Evolutionary conservation across 2,329 filamentous ascomycete species (phyloP).

Genomic region (Scedosporium dehoogii): DNA sequence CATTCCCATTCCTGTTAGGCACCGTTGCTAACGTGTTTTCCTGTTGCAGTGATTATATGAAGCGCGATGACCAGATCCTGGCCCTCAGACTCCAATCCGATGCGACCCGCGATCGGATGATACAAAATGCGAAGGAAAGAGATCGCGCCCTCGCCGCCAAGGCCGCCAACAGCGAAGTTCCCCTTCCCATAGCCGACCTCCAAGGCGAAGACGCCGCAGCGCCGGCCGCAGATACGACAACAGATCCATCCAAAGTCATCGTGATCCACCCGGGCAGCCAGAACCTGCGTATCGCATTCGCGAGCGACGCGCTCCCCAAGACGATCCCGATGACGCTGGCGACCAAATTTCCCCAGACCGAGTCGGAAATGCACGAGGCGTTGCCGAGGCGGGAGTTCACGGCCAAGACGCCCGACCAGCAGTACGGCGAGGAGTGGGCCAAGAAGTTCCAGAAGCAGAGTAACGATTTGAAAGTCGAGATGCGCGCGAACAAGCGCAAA

Average conservation of each 20-base stretch:
- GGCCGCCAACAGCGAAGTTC: constrained; percentile 56
- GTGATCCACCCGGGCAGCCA: constrained; percentile 94
- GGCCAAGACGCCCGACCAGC: constrained; percentile 57
- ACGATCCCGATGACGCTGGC: constrained; percentile 91
- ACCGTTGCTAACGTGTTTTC: constrained; percentile 2
- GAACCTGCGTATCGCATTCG: constrained; percentile 86
- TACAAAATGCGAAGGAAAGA: constrained; percentile 77
- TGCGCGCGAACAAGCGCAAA: constrained; percentile 89
- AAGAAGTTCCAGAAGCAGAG: constrained; percentile 74
- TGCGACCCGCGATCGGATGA: constrained; percentile 71
- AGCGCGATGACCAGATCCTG: constrained; percentile 92
- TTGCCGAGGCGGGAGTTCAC: constrained; percentile 63
- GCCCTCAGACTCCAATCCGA: constrained; percentile 82
- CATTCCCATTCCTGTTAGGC: neutral
- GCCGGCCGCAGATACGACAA: constrained; percentile 40
- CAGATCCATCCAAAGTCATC: constrained; percentile 77
- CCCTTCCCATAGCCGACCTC: constrained; percentile 50
- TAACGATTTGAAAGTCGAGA: constrained; percentile 76
- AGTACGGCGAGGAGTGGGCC: constrained; percentile 75
- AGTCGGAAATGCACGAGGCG: constrained; percentile 73
- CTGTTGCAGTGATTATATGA: constrained; percentile 75
- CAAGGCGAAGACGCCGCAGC: constrained; percentile 46
- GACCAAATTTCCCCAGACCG: constrained; percentile 64
- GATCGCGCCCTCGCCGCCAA: constrained; percentile 79
- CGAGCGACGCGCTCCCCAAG: constrained; percentile 91